These are phyloP conservation scores for Solidago caesia DNA, from an alignment of 129 eudicot species.

Conservation along the genomic window DNA sequence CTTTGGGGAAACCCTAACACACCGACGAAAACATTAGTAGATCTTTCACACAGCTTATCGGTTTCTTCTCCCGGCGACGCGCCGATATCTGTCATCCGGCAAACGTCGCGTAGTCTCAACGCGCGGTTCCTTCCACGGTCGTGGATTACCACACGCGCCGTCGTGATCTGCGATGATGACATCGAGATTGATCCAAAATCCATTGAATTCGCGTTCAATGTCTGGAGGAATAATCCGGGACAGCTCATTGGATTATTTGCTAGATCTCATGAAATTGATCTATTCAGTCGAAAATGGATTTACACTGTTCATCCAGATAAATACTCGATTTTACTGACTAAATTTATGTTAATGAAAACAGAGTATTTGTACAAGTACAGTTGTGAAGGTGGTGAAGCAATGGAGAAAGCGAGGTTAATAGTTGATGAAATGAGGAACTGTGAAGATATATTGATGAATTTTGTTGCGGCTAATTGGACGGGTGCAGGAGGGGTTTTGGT, in stretches of 20 bases:
- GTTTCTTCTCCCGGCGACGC: slow-evolving; percentile 46
- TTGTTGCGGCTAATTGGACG: slow-evolving; percentile 58
- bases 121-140: slow-evolving; percentile 65
- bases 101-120: slow-evolving; percentile 59
- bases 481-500: slow-evolving; percentile 59
- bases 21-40: slow-evolving; percentile 31
- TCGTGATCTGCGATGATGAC: slow-evolving; percentile 84
- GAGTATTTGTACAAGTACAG: slow-evolving; percentile 51
- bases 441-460: slow-evolving; percentile 91
- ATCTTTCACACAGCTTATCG: slow-evolving; percentile 60
- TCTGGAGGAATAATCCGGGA: slow-evolving; percentile 56
- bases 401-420: slow-evolving; percentile 48
- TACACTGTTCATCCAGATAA: slow-evolving; percentile 72
- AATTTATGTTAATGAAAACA: slow-evolving; percentile 55
- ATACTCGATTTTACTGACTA: slow-evolving; percentile 73
- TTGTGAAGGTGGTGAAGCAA: slow-evolving; percentile 38
- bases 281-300: slow-evolving; percentile 53
- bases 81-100: slow-evolving; percentile 55
- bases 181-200: slow-evolving; percentile 49
- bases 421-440: slow-evolving; percentile 77
- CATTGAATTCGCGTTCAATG: slow-evolving; percentile 53
- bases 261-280: slow-evolving; percentile 77
- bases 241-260: slow-evolving; percentile 66
- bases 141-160: slow-evolving; percentile 63
- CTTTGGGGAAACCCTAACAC: slow-evolving; percentile 88